Percentiles rank a stretch among this genome's conserved stretches.
Evolutionary conservation across 139 green algal genomes (phyloP).

Genomic region (Tetraselmis chui): DNA sequence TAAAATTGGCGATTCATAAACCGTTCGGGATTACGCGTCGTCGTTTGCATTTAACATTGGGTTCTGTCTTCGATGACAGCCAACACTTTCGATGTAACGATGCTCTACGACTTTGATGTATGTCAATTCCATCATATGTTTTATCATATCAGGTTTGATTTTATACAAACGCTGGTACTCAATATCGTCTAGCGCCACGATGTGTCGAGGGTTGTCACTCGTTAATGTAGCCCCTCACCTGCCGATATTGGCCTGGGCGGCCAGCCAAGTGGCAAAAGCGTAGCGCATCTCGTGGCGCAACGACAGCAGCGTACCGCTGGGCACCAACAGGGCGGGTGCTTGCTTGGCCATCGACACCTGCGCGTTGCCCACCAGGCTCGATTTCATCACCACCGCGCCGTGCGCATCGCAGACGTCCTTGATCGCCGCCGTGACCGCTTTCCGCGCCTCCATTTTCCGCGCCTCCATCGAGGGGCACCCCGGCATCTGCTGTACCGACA

Average conservation of each 20-base stretch:
- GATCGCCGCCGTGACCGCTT: not conserved
- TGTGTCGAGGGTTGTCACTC: too few relatives aligned
- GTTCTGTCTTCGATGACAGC: too few relatives aligned
- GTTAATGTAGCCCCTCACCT: not conserved
- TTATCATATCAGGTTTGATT: too few relatives aligned
- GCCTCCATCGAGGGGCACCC: not conserved
- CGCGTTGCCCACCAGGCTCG: not conserved
- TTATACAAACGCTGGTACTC: too few relatives aligned
- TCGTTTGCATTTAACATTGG: too few relatives aligned
- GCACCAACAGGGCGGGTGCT: not conserved
- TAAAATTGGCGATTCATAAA: too few relatives aligned
- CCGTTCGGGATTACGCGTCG: too few relatives aligned
- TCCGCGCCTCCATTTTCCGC: not conserved
- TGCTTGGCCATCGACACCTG: not conserved
- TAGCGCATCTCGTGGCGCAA: constrained; percentile 3
- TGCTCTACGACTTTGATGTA: too few relatives aligned
- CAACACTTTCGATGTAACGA: too few relatives aligned
- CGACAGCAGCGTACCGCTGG: not conserved
- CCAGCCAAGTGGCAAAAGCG: not conserved
- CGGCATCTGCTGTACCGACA: not conserved
- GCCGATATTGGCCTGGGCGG: not conserved
- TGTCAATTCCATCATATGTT: too few relatives aligned
- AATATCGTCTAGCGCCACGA: too few relatives aligned
- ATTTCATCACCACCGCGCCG: constrained; percentile 2
- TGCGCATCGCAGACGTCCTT: not conserved